Evolutionary conservation across 2,329 filamentous ascomycete species (phyloP).

Genomic region (Coniochaeta sp.): DNA sequence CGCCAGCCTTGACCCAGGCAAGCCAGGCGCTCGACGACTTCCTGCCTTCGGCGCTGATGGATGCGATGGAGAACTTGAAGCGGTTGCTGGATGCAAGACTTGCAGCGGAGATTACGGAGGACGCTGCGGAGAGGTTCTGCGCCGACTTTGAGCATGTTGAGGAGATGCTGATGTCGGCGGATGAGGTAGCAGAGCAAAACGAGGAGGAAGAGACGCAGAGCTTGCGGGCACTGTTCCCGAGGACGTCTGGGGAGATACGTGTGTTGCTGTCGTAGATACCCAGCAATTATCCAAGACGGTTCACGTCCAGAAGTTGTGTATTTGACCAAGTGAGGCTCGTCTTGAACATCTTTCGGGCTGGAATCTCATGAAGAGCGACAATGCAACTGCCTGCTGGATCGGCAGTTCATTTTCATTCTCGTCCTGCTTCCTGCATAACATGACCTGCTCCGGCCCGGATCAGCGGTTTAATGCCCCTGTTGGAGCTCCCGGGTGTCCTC

Average conservation of each 20-base stretch:
- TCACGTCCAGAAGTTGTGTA: too few species aligned
- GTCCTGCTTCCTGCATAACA: too few species aligned
- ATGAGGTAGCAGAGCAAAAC: conserved; percentile 25
- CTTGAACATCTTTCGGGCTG: too few species aligned
- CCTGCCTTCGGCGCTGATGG: conserved; percentile 85
- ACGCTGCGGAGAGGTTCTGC: conserved; percentile 78
- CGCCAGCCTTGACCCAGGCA: conserved; percentile 53
- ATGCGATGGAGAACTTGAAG: conserved; percentile 77
- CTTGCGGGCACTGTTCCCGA: conserved; percentile 43
- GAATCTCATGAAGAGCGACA: too few species aligned
- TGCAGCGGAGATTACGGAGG: conserved; percentile 70
- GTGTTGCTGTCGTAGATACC: conserved; percentile 44
- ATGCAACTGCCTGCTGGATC: too few species aligned
- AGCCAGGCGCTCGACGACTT: conserved; percentile 83
- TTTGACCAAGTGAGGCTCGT: too few species aligned
- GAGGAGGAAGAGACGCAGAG: conserved; percentile 19
- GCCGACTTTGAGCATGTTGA: conserved; percentile 67
- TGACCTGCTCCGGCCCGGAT: too few species aligned
- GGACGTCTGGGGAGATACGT: conserved; percentile 53
- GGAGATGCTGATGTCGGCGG: conserved; percentile 36
- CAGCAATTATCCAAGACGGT: too few species aligned
- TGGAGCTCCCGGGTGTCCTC: too few species aligned
- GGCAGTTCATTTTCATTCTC: too few species aligned
- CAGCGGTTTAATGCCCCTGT: too few species aligned
- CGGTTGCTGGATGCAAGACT: conserved; percentile 65